Conservation (phyloP, 208 protist genomes). For the Acanthamoeba polyphaga region DNA sequence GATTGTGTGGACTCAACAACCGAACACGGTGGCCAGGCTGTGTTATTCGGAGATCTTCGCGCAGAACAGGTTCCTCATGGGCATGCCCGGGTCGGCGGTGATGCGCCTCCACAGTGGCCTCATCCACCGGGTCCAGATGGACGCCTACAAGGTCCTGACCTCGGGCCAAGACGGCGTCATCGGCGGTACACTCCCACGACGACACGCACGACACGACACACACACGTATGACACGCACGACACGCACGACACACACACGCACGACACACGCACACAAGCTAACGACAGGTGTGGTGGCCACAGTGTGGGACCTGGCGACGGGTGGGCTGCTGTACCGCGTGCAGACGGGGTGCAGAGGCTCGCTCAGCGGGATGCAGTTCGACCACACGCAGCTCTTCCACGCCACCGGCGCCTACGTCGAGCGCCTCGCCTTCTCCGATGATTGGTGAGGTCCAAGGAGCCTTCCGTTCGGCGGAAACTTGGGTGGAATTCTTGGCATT, state of each 20-base stretch:
- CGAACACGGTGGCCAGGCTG: neutral
- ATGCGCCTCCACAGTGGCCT: neutral
- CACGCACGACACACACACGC: neutral
- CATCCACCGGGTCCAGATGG: neutral
- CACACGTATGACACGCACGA: no score
- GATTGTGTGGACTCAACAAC: neutral
- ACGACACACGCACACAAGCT: neutral
- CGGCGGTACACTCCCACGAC: neutral
- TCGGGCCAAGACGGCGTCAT: neutral
- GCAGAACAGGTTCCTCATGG: neutral
- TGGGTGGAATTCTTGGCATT: no score
- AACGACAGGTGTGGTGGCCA: neutral
- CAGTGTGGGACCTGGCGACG: constrained; percentile 19
- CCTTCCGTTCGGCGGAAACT: no score
- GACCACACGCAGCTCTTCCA: neutral
- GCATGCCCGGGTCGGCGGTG: neutral
- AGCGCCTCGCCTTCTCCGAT: neutral
- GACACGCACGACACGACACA: neutral
- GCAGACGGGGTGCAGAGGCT: neutral
- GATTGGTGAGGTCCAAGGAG: no score
- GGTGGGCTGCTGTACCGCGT: neutral
- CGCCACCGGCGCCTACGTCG: neutral
- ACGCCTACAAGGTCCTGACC: constrained; percentile 11
- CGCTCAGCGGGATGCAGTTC: neutral
- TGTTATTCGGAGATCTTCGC: constrained; percentile 21